These are phyloP conservation scores for Edaphochlamys debaryana DNA, from an alignment of 139 green algal genomes.

Conservation along the genomic window DNA sequence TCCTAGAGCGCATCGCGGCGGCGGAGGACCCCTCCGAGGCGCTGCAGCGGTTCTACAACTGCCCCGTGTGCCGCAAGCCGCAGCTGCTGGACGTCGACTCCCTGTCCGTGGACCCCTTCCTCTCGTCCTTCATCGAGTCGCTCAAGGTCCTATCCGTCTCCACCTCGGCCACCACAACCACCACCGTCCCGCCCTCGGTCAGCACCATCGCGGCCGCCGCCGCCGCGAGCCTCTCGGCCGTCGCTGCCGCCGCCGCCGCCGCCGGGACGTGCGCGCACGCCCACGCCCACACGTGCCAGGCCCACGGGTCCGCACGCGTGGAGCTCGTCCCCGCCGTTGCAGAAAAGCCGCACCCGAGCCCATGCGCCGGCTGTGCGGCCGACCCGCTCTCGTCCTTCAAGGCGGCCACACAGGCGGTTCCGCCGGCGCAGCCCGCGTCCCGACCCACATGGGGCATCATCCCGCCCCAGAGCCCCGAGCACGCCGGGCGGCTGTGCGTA, in stretches of 20 bases:
- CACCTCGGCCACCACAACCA: neutral
- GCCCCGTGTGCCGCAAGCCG: constrained; percentile 82
- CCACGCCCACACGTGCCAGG: neutral
- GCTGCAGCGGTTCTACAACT: constrained; percentile 68
- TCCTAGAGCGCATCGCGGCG: constrained; percentile 37
- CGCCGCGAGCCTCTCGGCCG: neutral
- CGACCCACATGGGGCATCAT: constrained; percentile 52
- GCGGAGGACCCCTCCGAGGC: constrained; percentile 17
- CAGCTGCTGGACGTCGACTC: constrained; percentile 80
- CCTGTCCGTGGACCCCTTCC: constrained; percentile 77
- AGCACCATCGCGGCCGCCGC: neutral
- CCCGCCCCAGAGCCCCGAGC: constrained; percentile 43
- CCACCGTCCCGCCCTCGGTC: too few relatives aligned
- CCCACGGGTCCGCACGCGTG: neutral
- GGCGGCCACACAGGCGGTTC: too few relatives aligned
- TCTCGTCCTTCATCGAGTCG: constrained; percentile 72
- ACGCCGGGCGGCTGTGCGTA: constrained; percentile 70
- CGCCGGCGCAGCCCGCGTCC: neutral
- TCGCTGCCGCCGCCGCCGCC: too few relatives aligned
- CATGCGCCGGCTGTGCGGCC: too few relatives aligned
- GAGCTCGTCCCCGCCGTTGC: too few relatives aligned
- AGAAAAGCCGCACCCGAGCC: too few relatives aligned
- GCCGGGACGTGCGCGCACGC: neutral
- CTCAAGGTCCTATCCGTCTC: constrained; percentile 54
- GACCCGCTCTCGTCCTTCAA: neutral